A percentile compares a stretch with the other conserved stretches of the same genome.
These are phyloP conservation scores for Coffea humblotiana DNA, from an alignment of 305 asterid species.

Conservation along the genomic window DNA sequence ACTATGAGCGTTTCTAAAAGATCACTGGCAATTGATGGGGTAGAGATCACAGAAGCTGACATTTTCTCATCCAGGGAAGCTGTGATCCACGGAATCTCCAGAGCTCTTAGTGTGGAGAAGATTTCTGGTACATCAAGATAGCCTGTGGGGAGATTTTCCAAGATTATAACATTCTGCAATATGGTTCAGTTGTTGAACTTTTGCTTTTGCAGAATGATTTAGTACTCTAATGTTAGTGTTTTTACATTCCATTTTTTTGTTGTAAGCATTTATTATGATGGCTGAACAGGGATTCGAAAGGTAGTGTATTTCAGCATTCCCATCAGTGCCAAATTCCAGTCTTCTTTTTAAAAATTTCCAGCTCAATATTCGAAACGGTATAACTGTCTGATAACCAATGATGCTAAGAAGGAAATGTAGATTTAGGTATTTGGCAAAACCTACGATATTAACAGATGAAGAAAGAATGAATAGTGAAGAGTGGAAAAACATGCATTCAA, in stretches of 20 bases:
- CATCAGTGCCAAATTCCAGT: background rate
- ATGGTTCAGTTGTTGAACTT: background rate
- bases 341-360: background rate
- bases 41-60: slow-evolving; percentile 47
- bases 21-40: slow-evolving; percentile 41
- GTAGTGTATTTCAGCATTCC: background rate
- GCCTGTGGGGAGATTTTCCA: background rate
- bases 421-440: too few species aligned
- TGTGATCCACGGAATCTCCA: slow-evolving; percentile 58
- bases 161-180: background rate
- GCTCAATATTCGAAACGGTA: background rate
- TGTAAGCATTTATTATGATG: background rate
- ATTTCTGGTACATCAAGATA: slow-evolving; percentile 26
- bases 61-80: slow-evolving; percentile 32
- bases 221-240: too few species aligned
- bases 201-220: background rate
- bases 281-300: background rate
- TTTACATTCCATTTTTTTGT: background rate
- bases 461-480: background rate
- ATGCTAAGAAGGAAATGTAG: background rate
- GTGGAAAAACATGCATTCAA: too few species aligned
- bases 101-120: slow-evolving; percentile 37
- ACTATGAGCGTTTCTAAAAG: slow-evolving; percentile 14
- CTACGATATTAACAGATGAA: background rate
- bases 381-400: background rate